Base-by-base conservation (phyloP, 2,329 filamentous ascomycete genomes). In the Daldinia eschscholtzii region DNA sequence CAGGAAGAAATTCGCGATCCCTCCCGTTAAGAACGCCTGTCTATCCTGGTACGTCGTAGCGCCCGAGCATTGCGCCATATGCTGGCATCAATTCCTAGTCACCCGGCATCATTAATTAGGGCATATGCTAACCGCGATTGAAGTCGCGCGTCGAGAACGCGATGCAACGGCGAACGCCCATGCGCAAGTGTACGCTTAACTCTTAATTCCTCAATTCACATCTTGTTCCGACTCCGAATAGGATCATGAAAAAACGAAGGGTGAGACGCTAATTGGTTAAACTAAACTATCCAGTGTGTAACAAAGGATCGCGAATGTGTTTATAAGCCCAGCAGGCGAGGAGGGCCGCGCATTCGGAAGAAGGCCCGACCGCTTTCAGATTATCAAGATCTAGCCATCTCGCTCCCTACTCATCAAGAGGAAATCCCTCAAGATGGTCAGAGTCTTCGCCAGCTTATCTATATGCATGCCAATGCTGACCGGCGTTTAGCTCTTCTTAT, bases 1-100 rank as follows among this genome's bases (percentile, higher is more conserved):
- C 50, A 73, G 77, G 68, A 81, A 80, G 78, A 83, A 83, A 74
- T 83, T 83, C 72, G 81, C 81, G 50, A 79, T 80, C 30, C 84
- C 84, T 56, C 84, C 84, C 1, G 83, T 85, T 30, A 86, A 86
- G 74, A 79, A 83, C 57, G 84, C 84, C 23, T 86, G 84, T 71
- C 79, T 86, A 64, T 81, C 83, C 60, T 86, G 84, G 84, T 85
- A 80, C 66, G 81, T 78, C 63, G 60, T 58, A 67, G 35, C 65
- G 53, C n/a, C 52, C 20, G 20, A 42, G 30, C n/a, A 64, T 65
- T 66, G 56, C 61, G 42, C 68, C 37, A 59, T 64, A 56, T 37
- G 20, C 33, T 28, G 33, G 23, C 35, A 37, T 42, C 37, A 48
- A 44, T n/a, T 46, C 64, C 53, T 42, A 53, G 28, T 53, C 41